Evolutionary conservation across 192 early-diverging fungal species (phyloP).

Genomic region (Rhizophlyctis rosea): DNA sequence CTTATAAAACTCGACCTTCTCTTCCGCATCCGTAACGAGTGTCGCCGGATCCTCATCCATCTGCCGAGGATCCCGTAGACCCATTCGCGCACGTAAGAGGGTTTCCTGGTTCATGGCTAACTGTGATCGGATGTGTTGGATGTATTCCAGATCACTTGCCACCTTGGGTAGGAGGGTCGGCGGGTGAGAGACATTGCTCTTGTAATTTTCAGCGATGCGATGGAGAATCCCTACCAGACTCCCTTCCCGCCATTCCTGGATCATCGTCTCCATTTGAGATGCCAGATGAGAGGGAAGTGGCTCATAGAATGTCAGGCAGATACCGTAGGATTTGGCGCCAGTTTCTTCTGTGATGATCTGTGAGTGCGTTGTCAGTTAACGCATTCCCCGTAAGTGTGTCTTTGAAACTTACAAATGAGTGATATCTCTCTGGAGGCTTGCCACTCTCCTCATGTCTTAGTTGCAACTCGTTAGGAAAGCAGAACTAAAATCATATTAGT

Average conservation of each 20-base stretch:
- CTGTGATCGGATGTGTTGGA: conserved; percentile 45
- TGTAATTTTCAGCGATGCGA: too few relatives aligned
- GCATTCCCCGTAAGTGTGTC: too few relatives aligned
- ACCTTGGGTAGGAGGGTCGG: too few relatives aligned
- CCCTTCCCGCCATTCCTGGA: conserved; percentile 30
- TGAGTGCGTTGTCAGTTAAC: conserved; percentile 3
- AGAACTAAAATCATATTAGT: conserved; percentile 34
- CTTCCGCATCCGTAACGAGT: conserved; percentile 52
- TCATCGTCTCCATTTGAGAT: conserved; percentile 34
- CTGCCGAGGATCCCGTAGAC: conserved; percentile 12
- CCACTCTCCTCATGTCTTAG: conserved; percentile 30
- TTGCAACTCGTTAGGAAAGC: conserved; percentile 49
- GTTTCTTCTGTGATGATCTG: conserved; percentile 45
- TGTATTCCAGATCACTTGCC: conserved; percentile 43
- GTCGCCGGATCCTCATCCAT: conserved; percentile 8
- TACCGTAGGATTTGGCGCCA: conserved; percentile 43
- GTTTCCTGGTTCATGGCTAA: conserved; percentile 42
- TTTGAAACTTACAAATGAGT: conserved; percentile 48
- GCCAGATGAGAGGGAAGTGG: conserved; percentile 25
- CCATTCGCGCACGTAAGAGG: conserved; percentile 31
- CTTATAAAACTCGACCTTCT: conserved; percentile 62
- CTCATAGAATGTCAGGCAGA: conserved; percentile 44
- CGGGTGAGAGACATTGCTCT: conserved; percentile 41
- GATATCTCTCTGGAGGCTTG: conserved; percentile 39
- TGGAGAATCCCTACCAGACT: conserved; percentile 31